phyloP scores from a whole-genome alignment of 768 basidiomycete genomes.

The Podaxis carcinomalis region DNA sequence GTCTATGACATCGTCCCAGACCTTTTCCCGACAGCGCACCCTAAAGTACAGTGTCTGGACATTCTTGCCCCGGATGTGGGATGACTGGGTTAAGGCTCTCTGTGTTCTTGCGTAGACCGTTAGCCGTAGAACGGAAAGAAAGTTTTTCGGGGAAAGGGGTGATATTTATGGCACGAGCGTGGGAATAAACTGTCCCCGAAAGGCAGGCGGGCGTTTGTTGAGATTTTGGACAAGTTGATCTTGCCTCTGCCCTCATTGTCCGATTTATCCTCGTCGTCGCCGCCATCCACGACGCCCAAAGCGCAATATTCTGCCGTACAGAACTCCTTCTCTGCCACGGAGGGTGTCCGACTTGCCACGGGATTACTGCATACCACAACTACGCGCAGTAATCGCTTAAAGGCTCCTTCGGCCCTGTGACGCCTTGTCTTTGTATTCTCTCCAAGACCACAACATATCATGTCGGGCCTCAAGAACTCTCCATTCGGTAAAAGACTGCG shows the following conservation, averaged over 20 bases:
- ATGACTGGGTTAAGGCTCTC: not conserved
- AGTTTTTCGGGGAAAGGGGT: not conserved
- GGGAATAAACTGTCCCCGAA: not conserved
- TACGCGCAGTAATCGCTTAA: not conserved
- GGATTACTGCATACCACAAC: not conserved
- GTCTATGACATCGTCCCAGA: too few relatives aligned
- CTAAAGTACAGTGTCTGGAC: too few relatives aligned
- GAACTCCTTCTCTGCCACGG: not conserved
- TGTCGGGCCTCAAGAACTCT: conserved; percentile 81
- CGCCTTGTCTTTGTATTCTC: not conserved
- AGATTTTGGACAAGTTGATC: conserved; percentile 3
- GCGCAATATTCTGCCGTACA: not conserved
- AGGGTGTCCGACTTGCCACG: too few relatives aligned
- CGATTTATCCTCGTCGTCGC: not conserved
- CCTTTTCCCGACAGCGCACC: too few relatives aligned
- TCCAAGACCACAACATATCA: conserved; percentile 18
- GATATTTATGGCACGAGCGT: not conserved
- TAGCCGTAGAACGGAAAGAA: too few relatives aligned
- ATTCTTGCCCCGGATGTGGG: not conserved
- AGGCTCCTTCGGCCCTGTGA: not conserved
- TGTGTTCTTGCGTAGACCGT: too few relatives aligned
- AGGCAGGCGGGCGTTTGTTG: not conserved
- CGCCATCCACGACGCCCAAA: not conserved
- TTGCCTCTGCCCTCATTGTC: not conserved
- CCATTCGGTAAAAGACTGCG: conserved; percentile 82